Conservation (phyloP, 1,284 basidiomycete genomes). For the Irpex rosettiformis region DNA sequence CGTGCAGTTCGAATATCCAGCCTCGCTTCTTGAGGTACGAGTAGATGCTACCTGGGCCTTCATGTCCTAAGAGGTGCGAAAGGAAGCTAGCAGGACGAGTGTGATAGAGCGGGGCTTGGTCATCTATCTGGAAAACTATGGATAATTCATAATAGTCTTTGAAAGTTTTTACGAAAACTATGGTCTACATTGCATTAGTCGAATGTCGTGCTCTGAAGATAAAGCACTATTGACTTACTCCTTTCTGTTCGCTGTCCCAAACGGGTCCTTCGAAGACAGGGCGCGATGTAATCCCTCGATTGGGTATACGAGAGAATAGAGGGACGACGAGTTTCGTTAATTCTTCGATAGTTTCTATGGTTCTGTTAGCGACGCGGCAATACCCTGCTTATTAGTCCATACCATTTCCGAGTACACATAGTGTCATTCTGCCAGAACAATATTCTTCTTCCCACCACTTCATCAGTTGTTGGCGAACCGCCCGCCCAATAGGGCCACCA, state of each 20-base stretch:
- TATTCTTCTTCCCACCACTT: constrained; percentile 68
- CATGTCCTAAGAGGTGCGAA: constrained; percentile 68
- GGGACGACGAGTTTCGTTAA: constrained; percentile 22
- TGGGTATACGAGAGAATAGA: constrained; percentile 45
- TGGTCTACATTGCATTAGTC: constrained; percentile 30
- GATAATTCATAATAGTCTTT: constrained; percentile 57
- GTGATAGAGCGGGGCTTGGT: constrained; percentile 47
- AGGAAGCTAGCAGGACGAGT: constrained; percentile 55
- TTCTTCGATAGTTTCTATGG: constrained; percentile 25
- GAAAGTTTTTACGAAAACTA: constrained; percentile 60
- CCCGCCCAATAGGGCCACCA: constrained; percentile 39
- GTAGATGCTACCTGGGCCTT: constrained; percentile 62
- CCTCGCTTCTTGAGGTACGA: constrained; percentile 63
- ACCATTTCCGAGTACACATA: constrained; percentile 35
- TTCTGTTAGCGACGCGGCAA: not conserved
- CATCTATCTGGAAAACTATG: constrained; percentile 56
- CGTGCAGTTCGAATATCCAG: constrained; percentile 57
- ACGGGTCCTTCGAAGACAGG: constrained; percentile 28
- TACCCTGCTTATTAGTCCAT: not conserved
- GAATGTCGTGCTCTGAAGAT: not conserved
- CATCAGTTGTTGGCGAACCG: constrained; percentile 59
- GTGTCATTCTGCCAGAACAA: constrained; percentile 65
- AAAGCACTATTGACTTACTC: constrained; percentile 30
- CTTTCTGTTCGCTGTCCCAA: constrained; percentile 36
- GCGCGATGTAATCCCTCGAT: constrained; percentile 41